Base-by-base conservation (phyloP, 2,329 filamentous ascomycete genomes). In the Rhinocladiella similis region DNA sequence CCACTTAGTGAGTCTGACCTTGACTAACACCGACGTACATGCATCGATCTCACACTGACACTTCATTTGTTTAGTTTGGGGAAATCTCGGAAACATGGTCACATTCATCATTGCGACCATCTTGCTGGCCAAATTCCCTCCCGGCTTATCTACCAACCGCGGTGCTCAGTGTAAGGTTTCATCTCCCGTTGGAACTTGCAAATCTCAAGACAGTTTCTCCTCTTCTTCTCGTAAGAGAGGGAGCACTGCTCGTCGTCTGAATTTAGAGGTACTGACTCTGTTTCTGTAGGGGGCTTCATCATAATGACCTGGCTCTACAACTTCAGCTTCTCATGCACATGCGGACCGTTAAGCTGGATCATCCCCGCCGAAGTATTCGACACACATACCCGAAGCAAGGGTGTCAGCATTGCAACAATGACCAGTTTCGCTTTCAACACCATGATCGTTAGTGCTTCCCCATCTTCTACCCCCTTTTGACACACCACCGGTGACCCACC, bases 271-370 rank as follows among this genome's bases (percentile, higher is more conserved):
- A 33, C 29, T 33, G 29, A 33, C 29, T 33, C 3, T 33, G 6
- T 10, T 12, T 33, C 22, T 9, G 10, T 33, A 33, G 29, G 87
- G 86, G 87, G 83, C 1, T 93, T 92, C 72, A 92, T 92, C 59
- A 77, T 83, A 54, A 81, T 85, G 65, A 92, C 88, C 1, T 92
- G 89, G 89, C 69, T 89, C 1, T 92, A 90, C 78, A 91, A 92
- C 73, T 88, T 91, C 75, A 86, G 80, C 41, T 91, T 90, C 77
- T 86, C 81, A 3, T 80, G 81, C 33, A 87, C 86, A 1, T 89
- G 86, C 57, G 88, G 88, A 19, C 87, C 88, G 0, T 73, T 91
- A 1, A 78, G 81, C 18, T 84, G 80, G 80, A 82, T 83, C 53
- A 76, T 79, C 33, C 73, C 71, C 27, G 50, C 87, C 48, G 87